Evolutionary conservation across 176 grass and related monocot genomes (phyloP).

Genomic region (Oryza glaberrima): DNA sequence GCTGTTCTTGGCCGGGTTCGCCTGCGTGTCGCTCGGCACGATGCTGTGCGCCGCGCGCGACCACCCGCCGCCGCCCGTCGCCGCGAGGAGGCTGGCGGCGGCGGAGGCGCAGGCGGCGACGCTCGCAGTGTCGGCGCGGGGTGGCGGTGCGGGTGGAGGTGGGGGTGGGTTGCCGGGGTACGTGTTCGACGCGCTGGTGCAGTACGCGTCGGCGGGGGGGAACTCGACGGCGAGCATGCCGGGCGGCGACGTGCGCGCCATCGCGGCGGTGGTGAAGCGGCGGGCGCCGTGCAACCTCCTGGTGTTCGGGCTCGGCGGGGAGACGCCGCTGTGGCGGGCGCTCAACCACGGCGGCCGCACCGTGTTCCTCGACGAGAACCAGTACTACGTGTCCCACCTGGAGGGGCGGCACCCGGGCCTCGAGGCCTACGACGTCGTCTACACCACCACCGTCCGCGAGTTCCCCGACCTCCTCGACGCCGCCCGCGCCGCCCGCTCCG

Average conservation of each 20-base stretch:
- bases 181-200: constrained; percentile 82
- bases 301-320: constrained; percentile 85
- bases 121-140: not conserved
- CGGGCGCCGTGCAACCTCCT: constrained; percentile 77
- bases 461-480: constrained; percentile 71
- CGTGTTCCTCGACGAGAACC: constrained; percentile 97
- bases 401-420: constrained; percentile 75
- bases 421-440: constrained; percentile 91
- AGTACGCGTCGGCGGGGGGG: constrained; percentile 63
- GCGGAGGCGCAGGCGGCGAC: too few relatives aligned
- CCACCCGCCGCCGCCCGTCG: not conserved
- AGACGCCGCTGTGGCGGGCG: constrained; percentile 94
- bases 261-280: constrained; percentile 68
- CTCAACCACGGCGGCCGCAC: constrained; percentile 90
- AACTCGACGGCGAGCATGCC: constrained; percentile 80
- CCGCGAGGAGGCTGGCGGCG: not conserved
- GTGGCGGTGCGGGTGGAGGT: not conserved
- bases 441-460: constrained; percentile 84
- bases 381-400: constrained; percentile 95
- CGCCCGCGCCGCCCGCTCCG: constrained; percentile 43
- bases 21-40: constrained; percentile 67
- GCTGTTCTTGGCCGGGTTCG: constrained; percentile 66
- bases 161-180: constrained; percentile 42
- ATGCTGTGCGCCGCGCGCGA: constrained; percentile 53
- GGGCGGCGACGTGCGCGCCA: constrained; percentile 57